Conservation (phyloP, 1,284 basidiomycete genomes). For the Trametes sp. region DNA sequence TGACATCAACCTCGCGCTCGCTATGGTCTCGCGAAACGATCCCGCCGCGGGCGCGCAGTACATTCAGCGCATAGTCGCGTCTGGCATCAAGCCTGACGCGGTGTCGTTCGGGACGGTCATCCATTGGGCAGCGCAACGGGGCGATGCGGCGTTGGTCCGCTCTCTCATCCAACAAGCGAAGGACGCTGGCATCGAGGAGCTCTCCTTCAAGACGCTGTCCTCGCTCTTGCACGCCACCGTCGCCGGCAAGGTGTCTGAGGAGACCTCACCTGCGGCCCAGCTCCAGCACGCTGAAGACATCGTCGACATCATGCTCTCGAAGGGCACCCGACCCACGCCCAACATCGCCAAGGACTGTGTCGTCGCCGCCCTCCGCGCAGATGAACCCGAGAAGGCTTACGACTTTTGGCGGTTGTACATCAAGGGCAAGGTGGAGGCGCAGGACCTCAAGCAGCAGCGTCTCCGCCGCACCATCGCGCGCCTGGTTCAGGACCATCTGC, state of each 20-base stretch:
- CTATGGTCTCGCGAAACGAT: constrained; percentile 57
- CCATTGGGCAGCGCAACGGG: constrained; percentile 57
- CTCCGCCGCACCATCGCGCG: constrained; percentile 51
- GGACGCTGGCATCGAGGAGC: constrained; percentile 40
- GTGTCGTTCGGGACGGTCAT: constrained; percentile 67
- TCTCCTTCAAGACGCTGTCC: constrained; percentile 57
- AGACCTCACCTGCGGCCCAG: constrained; percentile 40
- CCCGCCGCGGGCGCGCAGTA: constrained; percentile 54
- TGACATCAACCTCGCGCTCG: constrained; percentile 70
- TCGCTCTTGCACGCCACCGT: constrained; percentile 56
- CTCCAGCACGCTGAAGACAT: constrained; percentile 53
- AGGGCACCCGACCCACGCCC: constrained; percentile 49
- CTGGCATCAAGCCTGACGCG: constrained; percentile 56
- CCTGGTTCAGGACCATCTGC: constrained; percentile 43
- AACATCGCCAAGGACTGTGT: constrained; percentile 61
- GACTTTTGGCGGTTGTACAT: constrained; percentile 64
- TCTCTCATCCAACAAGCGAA: constrained; percentile 51
- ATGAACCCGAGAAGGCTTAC: constrained; percentile 60
- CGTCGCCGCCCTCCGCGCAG: constrained; percentile 53
- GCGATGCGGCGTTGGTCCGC: constrained; percentile 53
- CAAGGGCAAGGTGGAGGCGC: constrained; percentile 55
- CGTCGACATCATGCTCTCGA: constrained; percentile 47
- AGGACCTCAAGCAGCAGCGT: constrained; percentile 51
- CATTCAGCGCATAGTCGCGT: constrained; percentile 55
- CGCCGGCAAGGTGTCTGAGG: constrained; percentile 33